Evolutionary conservation across 441 rosid species (phyloP), one percentile per base, ranked within the genome.

Genomic region (Pelargonium exstipulatum): DNA sequence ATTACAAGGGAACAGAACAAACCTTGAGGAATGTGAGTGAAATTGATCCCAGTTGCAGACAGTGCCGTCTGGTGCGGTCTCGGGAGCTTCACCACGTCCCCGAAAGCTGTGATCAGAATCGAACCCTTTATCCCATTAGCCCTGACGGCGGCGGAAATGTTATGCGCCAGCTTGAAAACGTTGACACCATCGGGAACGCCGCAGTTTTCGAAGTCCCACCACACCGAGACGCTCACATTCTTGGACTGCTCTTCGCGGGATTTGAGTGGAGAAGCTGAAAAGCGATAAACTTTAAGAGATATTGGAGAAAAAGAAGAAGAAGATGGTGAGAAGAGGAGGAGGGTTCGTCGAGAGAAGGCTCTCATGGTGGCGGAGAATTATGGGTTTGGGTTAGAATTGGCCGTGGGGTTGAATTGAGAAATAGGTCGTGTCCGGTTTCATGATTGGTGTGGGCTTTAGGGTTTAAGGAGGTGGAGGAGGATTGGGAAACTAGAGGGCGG

Each of bases 121-220:
- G 99, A 90, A n/a, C 99, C 99, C 82, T 85, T 92, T 58, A 95
- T 90, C 58, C 93, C 96, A 66, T 70, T 82, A 53, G 73, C 69
- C 83, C 96, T 84, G n/a, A 91, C 55, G 10, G 97, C 96, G 3
- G 83, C 74, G 0, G 91, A 81, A 72, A 95, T 89, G 48, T 48
- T 9, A 12, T 73, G 85, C 26, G 89, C 73, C 14, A 92, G 82
- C 72, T 76, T 87, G 74, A 79, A 84, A 1, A 80, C 95, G 69
- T 91, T 90, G 9, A 69, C 85, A 16, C 88, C 92, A 1, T 74
- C 73, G 16, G 96, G 96, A 42, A 85, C 20, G 70, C 65, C 9
- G 71, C 98, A 92, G 69, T 89, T 92, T 90, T 92, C 98, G 72
- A 95, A 90, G 80, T 92, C 97, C 97, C 97, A 95, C 98, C 99